Evolutionary conservation across 345 rosid species (phyloP).

Genomic region (Syzygium jambos): DNA sequence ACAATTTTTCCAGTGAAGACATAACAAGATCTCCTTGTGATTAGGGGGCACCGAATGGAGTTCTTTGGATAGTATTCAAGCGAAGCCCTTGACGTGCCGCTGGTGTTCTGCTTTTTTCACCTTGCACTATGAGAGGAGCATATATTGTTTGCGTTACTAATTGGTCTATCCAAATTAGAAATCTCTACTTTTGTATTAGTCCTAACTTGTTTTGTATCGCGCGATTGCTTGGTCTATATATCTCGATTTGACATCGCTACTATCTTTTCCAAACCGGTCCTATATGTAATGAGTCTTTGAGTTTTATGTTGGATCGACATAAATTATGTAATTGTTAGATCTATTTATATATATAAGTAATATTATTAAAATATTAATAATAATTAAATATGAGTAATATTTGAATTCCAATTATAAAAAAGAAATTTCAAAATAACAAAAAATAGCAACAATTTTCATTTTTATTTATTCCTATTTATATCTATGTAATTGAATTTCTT

Average conservation of each 20-base stretch:
- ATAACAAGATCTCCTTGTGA: neutral
- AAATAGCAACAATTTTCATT: too few relatives aligned
- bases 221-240: neutral
- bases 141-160: neutral
- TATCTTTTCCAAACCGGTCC: neutral
- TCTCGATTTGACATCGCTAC: neutral
- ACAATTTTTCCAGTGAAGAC: too few relatives aligned
- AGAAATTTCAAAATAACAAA: too few relatives aligned
- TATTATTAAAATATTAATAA: too few relatives aligned
- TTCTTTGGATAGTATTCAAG: neutral
- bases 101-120: neutral
- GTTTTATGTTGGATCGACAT: neutral
- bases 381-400: too few relatives aligned
- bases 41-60: neutral
- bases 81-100: neutral
- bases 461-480: too few relatives aligned
- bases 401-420: too few relatives aligned
- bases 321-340: neutral
- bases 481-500: too few relatives aligned
- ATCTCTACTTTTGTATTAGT: neutral
- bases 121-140: neutral
- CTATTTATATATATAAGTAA: neutral
- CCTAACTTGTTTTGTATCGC: neutral
- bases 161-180: neutral
- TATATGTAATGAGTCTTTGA: neutral